phyloP scores from a whole-genome alignment of 345 rosid genomes.

The Viola odorata region DNA sequence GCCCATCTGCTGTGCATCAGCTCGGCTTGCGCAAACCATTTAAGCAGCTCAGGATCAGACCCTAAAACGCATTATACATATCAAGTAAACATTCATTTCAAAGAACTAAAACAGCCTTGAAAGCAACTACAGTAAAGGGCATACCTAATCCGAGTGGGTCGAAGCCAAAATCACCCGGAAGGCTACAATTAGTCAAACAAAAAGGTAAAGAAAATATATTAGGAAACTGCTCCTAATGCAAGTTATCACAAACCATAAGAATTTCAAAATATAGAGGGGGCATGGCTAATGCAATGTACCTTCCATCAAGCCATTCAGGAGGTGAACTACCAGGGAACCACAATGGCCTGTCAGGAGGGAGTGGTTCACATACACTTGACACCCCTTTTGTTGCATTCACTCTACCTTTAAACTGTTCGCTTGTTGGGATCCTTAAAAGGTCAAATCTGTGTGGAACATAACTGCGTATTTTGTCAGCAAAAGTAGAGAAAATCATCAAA shows the following conservation, averaged over 20 bases:
- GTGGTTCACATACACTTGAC: slow-evolving; percentile 81
- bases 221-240: neutral
- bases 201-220: slow-evolving; percentile 14
- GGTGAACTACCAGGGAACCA: slow-evolving; percentile 95
- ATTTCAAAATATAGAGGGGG: neutral
- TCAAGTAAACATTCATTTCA: neutral
- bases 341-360: slow-evolving; percentile 88
- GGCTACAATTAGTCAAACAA: slow-evolving; percentile 32
- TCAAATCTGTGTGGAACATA: slow-evolving; percentile 8
- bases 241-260: neutral
- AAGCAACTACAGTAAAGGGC: neutral
- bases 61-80: slow-evolving; percentile 34
- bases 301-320: slow-evolving; percentile 92
- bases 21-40: slow-evolving; percentile 97
- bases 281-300: slow-evolving; percentile 24
- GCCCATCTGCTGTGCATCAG: slow-evolving; percentile 91
- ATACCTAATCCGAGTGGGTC: slow-evolving; percentile 90
- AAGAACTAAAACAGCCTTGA: no score
- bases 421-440: slow-evolving; percentile 6
- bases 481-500: neutral
- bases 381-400: slow-evolving; percentile 68
- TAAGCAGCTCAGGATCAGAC: slow-evolving; percentile 73
- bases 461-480: slow-evolving; percentile 6
- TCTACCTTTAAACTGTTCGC: slow-evolving; percentile 6
- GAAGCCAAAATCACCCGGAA: slow-evolving; percentile 87